Evolutionary conservation across 805 yeast species (phyloP), one percentile per base, ranked within the genome.

Genomic region (Suhomyces canberraensis): DNA sequence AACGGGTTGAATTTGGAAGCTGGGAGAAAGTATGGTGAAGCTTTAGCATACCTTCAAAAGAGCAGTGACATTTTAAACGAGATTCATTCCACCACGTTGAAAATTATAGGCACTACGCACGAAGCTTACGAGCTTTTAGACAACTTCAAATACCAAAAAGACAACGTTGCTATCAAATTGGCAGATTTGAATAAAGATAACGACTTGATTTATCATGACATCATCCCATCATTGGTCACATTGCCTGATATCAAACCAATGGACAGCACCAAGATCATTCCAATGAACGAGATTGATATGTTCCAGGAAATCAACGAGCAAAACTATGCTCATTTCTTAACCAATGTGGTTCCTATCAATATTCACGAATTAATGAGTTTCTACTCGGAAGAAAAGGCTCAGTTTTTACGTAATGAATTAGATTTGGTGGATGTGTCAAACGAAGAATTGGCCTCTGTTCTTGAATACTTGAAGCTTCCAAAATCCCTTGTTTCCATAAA

Each of bases 351-450:
- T 4, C 98, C 98, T 2, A 69, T 89, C 52, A 76, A 80, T 22
- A 88, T 91, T 14, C 95, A 89, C 53, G 96, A 91, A 60, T 79
- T 84, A 48, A 76, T 87, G 36, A 86, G 96, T 44, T 69, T 81
- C 44, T 93, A 93, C 56, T 84, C 96, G 0, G 98, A 91, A 55
- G 89, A 86, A 54, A 84, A 87, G 58, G 91, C 96, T 0, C 79
- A 75, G 44, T 61, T 86, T 25, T 60, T 88, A 31, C 74, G 98
- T 50, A 71, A 66, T 29, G 89, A 87, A 51, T 71, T 80, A 30
- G 97, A 90, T 42, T 73, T 73, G 41, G 74, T 79, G 16, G 90
- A 85, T 39, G 74, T 89, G 8, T 83, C 95, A 0, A 78, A 87
- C 50, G 84, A 86, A 56, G 93, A 90, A 52, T 71, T 84, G 32